These are phyloP conservation scores for Paxillus ammoniavirescens DNA, from an alignment of 768 basidiomycete species.

Conservation along the genomic window DNA sequence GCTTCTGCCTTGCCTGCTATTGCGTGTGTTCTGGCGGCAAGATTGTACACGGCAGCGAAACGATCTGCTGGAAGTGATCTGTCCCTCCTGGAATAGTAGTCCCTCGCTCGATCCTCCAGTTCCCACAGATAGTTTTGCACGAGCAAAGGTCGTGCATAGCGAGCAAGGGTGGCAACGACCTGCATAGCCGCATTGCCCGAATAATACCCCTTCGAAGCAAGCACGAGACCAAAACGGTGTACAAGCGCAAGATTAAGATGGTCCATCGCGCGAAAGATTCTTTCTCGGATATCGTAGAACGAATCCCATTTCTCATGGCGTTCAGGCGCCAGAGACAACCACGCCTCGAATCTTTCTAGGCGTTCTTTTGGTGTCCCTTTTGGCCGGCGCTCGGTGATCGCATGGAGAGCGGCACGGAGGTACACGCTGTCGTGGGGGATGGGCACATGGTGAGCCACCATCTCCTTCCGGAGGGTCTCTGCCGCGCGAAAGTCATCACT, in stretches of 20 bases:
- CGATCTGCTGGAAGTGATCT: constrained; percentile 3
- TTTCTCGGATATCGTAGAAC: constrained; percentile 32
- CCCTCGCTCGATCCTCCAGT: constrained; percentile 18
- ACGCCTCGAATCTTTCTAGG: constrained; percentile 32
- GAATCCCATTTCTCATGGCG: constrained; percentile 15
- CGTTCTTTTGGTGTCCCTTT: constrained; percentile 18
- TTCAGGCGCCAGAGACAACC: constrained; percentile 45
- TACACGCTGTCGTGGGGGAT: constrained; percentile 39
- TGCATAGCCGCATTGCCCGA: constrained; percentile 15
- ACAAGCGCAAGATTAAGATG: constrained; percentile 36
- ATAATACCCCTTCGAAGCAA: constrained; percentile 48
- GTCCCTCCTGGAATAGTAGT: constrained; percentile 5
- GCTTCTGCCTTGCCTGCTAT: constrained; percentile 35
- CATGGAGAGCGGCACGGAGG: constrained; percentile 35
- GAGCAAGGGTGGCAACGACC: constrained; percentile 40
- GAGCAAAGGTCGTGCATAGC: constrained; percentile 37
- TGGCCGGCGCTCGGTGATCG: constrained; percentile 21
- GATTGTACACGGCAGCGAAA: constrained; percentile 28
- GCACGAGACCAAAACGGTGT: constrained; percentile 40
- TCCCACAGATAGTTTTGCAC: constrained; percentile 38
- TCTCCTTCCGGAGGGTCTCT: constrained; percentile 37
- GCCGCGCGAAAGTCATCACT: constrained; percentile 28
- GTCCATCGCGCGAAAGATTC: constrained; percentile 28
- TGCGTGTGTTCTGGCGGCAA: constrained; percentile 43
- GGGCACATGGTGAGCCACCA: constrained; percentile 35